These are phyloP conservation scores for Hypoxylon sp. DNA, from an alignment of 2,329 filamentous ascomycete genomes.

Conservation along the genomic window DNA sequence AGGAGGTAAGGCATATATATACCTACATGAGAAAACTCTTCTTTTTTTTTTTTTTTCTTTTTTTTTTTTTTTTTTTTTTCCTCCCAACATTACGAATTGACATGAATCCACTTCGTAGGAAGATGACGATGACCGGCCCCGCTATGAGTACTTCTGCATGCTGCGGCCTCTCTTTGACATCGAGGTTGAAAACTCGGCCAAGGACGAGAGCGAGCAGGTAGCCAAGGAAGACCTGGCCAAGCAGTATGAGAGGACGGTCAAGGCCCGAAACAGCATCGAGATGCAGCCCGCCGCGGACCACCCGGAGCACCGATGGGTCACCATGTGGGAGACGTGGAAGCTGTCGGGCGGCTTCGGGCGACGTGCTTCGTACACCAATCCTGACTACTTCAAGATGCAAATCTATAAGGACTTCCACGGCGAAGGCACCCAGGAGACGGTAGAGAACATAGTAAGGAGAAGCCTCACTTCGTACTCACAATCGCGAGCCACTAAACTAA, in stretches of 20 bases:
- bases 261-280: conserved; percentile 27
- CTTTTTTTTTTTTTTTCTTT: no score
- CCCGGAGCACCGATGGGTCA: conserved; percentile 36
- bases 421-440: conserved; percentile 47
- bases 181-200: conserved; percentile 40
- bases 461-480: not conserved
- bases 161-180: conserved; percentile 43
- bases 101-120: conserved; percentile 12
- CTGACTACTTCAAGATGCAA: conserved; percentile 49
- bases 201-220: conserved; percentile 39
- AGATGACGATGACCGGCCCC: conserved; percentile 25
- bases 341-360: conserved; percentile 32
- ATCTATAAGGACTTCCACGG: conserved; percentile 49
- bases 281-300: conserved; percentile 33
- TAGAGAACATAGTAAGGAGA: conserved; percentile 47
- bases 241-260: conserved; percentile 28
- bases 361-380: conserved; percentile 41
- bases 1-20: conserved; percentile 34
- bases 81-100: conserved; percentile 12
- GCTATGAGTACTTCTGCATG: conserved; percentile 40
- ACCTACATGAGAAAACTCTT: no score
- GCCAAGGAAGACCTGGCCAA: conserved; percentile 40
- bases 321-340: conserved; percentile 43
- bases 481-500: conserved; percentile 5
- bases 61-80: no score